Evolutionary conservation across 1,139 yeast genomes (phyloP), one percentile per base, ranked within the genome.

Genomic region (Pichia sp.): DNA sequence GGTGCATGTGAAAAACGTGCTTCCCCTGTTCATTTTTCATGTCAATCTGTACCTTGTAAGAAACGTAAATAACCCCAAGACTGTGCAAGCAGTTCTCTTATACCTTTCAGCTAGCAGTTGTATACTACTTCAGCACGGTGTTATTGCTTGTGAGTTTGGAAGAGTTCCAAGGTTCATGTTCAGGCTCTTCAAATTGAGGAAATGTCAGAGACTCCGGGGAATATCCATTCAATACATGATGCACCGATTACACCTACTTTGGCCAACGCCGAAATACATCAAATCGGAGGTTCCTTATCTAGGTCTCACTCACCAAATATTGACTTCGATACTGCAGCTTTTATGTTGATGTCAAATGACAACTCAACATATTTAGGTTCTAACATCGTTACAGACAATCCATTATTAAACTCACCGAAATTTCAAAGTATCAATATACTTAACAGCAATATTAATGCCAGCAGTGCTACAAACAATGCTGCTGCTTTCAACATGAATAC

Each of bases 271-370:
- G 45, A 42, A 26, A 34, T 26, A 21, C 34, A 28, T 17, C 32
- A 30, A 17, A 10, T 30, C 12, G 32, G n/a, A 18, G 18, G 21
- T 11, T 30, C 32, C 7, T 11, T 18, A 8, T 17, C 32, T 14
- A 30, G 32, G 2, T 30, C 21, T 4, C 12, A 30, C n/a, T 30
- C 32, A 9, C 22, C 37, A 5, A 34, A 22, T 17, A 17, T 37
- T 5, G 45, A 42, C 23, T 42, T 42, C 23, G 39, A 42, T n/a
- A 42, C 42, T 11, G 43, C 45, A 12, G 45, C 45, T 4, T 36
- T 23, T 28, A 39, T 42, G 43, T 24, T 42, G 11, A 42, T 42
- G 45, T 22, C 40, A 6, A 34, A 31, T 26, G 26, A 28, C 10
- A 23, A 28, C 28, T 11, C 34, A 9, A n/a, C 14, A 8, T 17